A percentile compares a stretch with the other conserved stretches of the same genome.
phyloP scores from a whole-genome alignment of 2,329 filamentous ascomycete species.

The Epichloe hybrida region DNA sequence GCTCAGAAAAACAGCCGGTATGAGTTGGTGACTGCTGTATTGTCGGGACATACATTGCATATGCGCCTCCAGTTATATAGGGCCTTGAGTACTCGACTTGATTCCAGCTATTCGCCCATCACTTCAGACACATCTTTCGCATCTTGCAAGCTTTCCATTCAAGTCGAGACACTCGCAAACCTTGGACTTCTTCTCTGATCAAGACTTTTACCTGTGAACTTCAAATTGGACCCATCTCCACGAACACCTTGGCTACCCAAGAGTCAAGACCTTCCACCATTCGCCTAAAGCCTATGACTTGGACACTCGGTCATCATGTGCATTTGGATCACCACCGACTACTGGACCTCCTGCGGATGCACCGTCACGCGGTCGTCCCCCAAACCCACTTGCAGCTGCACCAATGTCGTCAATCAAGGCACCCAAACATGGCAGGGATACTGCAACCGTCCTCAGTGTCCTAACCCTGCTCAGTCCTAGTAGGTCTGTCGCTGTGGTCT shows the following conservation, averaged over 20 bases:
- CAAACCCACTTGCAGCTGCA: constrained; percentile 19
- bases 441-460: constrained; percentile 18
- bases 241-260: neutral
- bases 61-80: neutral
- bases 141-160: neutral
- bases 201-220: constrained; percentile 1
- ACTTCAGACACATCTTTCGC: neutral
- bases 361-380: constrained; percentile 9
- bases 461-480: constrained; percentile 13
- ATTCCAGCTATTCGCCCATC: neutral
- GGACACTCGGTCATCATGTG: constrained; percentile 17
- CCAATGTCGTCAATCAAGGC: constrained; percentile 14
- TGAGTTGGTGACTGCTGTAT: neutral
- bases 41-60: neutral
- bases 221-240: neutral
- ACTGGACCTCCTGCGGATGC: constrained; percentile 21
- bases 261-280: neutral
- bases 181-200: neutral
- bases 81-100: neutral
- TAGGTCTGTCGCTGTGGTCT: neutral
- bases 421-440: constrained; percentile 19
- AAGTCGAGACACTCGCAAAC: neutral
- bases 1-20: constrained; percentile 4
- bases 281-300: neutral
- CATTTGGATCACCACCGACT: constrained; percentile 18